These are phyloP conservation scores for Apiotrichum sp. DNA, from an alignment of 1,284 basidiomycete species.

Conservation along the genomic window DNA sequence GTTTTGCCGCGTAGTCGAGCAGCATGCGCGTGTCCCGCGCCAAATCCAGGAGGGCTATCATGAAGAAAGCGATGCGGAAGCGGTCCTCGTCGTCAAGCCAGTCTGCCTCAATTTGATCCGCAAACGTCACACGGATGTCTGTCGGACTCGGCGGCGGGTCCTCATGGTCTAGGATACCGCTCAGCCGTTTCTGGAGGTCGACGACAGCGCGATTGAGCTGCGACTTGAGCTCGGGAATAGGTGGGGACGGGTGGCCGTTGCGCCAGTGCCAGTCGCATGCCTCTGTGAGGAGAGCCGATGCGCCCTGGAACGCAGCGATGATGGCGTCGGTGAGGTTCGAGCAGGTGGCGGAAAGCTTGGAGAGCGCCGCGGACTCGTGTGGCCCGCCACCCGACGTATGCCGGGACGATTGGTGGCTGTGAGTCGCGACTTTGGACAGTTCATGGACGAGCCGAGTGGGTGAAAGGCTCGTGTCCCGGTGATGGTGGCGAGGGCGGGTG, in stretches of 20 bases:
- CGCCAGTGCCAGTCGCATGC: constrained; percentile 18
- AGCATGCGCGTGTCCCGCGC: constrained; percentile 29
- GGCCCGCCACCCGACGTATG: too few species aligned
- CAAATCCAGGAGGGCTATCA: constrained; percentile 40
- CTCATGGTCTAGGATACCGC: constrained; percentile 14
- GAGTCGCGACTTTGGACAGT: constrained; percentile 11
- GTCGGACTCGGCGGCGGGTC: not conserved
- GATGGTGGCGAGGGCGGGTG: not conserved
- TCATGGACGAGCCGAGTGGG: constrained; percentile 9
- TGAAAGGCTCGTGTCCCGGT: not conserved
- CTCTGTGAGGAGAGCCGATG: not conserved
- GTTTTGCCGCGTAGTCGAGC: constrained; percentile 10
- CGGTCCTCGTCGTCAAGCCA: constrained; percentile 32
- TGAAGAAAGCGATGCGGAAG: constrained; percentile 41
- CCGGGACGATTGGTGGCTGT: not conserved
- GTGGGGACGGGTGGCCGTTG: too few species aligned
- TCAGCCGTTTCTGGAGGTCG: constrained; percentile 12
- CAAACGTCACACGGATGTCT: constrained; percentile 8
- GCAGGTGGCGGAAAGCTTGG: constrained; percentile 7
- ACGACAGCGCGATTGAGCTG: too few species aligned
- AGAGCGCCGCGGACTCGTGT: not conserved
- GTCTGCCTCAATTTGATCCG: constrained; percentile 15
- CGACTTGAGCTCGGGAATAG: too few species aligned
- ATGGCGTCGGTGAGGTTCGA: constrained; percentile 7
- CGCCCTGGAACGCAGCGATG: constrained; percentile 1